Percentiles rank a stretch among this genome's conserved stretches.
Conservation (phyloP, 768 basidiomycete species). For the Tricholomella constricta region DNA sequence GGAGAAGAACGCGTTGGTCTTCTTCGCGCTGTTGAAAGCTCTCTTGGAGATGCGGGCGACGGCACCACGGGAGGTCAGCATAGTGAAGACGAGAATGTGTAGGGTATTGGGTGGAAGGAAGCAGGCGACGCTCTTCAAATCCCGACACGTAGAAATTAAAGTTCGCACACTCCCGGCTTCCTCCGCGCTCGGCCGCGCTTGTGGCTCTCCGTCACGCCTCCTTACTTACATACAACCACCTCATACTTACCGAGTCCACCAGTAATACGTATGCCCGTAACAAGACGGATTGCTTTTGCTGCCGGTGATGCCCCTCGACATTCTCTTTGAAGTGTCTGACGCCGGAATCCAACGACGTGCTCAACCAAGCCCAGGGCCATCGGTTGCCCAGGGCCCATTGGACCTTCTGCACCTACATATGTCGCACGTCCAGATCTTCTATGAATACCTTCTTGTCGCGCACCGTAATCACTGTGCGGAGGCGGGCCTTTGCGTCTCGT, state of each 20-base stretch:
- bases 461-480: constrained; percentile 27
- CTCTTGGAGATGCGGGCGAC: constrained; percentile 87
- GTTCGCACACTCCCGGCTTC: constrained; percentile 53
- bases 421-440: constrained; percentile 41
- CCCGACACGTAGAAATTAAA: constrained; percentile 49
- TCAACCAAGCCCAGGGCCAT: constrained; percentile 33
- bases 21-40: constrained; percentile 74
- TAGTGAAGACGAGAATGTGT: constrained; percentile 45
- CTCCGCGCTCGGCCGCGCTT: constrained; percentile 31
- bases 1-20: constrained; percentile 80
- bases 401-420: constrained; percentile 41
- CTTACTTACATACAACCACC: background rate
- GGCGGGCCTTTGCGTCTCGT: constrained; percentile 17
- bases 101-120: constrained; percentile 30
- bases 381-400: constrained; percentile 30
- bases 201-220: constrained; percentile 1
- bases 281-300: constrained; percentile 1
- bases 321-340: constrained; percentile 25
- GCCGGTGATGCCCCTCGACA: constrained; percentile 23
- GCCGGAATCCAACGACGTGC: background rate
- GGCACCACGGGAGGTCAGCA: constrained; percentile 87
- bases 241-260: background rate
- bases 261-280: background rate
- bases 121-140: constrained; percentile 29
- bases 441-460: constrained; percentile 32